Conservation (phyloP, 257 asterid species). For the Scutellaria galericulata region DNA sequence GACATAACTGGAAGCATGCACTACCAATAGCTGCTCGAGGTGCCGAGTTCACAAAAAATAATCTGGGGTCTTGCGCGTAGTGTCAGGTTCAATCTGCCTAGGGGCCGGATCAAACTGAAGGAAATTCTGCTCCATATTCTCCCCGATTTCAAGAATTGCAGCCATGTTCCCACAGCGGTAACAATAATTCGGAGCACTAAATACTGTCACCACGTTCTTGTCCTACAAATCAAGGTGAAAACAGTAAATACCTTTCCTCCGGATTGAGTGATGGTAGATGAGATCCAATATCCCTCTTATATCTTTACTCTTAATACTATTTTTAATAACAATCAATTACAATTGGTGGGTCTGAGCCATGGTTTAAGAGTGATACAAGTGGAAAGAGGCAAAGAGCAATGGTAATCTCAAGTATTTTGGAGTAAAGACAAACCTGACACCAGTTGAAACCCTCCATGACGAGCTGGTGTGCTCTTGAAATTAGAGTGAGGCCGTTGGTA, state of each 20-base stretch:
- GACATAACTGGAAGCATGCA: constrained; percentile 44
- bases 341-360: too few relatives aligned
- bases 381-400: neutral
- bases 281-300: neutral
- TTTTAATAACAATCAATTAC: neutral
- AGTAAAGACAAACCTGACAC: constrained; percentile 83
- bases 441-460: constrained; percentile 99
- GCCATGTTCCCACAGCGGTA: constrained; percentile 99
- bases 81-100: constrained; percentile 95
- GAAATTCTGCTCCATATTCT: constrained; percentile 96
- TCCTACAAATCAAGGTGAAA: constrained; percentile 55
- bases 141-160: constrained; percentile 95
- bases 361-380: neutral
- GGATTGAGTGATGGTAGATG: neutral
- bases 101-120: constrained; percentile 99
- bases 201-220: constrained; percentile 93
- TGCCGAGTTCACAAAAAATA: constrained; percentile 76
- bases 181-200: constrained; percentile 97
- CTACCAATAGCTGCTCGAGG: constrained; percentile 40
- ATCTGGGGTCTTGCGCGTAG: constrained; percentile 97
- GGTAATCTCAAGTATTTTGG: neutral
- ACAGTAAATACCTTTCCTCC: neutral
- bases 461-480: constrained; percentile 98
- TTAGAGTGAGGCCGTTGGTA: constrained; percentile 90
- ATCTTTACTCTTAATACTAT: neutral